Evolutionary conservation across 495 filamentous ascomycete species (phyloP).

Genomic region (Chaetomium tenue): DNA sequence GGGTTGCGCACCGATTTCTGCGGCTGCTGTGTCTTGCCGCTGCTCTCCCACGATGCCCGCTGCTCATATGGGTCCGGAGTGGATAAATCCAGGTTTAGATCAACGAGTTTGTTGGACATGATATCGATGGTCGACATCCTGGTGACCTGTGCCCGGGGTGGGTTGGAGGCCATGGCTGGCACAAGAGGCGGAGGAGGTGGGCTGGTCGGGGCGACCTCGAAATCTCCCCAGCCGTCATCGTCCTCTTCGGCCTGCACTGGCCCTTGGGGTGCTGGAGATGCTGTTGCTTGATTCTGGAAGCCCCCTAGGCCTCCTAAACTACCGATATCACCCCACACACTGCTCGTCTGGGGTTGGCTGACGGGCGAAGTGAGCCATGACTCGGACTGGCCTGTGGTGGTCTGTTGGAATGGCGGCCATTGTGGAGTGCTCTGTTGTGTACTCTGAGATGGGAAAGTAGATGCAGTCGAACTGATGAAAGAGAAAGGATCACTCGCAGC

Average conservation of each 20-base stretch:
- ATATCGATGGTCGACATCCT: slow-evolving; percentile 48
- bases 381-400: slow-evolving; percentile 17
- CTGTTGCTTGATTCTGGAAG: slow-evolving; percentile 4
- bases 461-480: slow-evolving; percentile 17
- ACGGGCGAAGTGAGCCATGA: slow-evolving; percentile 16
- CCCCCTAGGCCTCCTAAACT: slow-evolving; percentile 19
- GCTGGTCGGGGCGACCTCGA: slow-evolving; percentile 55
- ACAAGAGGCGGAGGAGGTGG: slow-evolving; percentile 12
- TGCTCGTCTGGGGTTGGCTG: slow-evolving; percentile 13
- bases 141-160: slow-evolving; percentile 33
- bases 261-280: neutral
- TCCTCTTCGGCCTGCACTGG: slow-evolving; percentile 41
- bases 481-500: slow-evolving; percentile 29
- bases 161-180: slow-evolving; percentile 11
- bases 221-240: slow-evolving; percentile 75
- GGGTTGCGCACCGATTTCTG: slow-evolving; percentile 25
- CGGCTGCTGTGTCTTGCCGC: neutral
- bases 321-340: slow-evolving; percentile 27
- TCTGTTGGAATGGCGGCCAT: slow-evolving; percentile 25
- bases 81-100: slow-evolving; percentile 29
- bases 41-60: slow-evolving; percentile 24
- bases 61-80: slow-evolving; percentile 24
- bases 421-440: slow-evolving; percentile 26
- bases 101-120: slow-evolving; percentile 46
- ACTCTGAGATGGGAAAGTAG: slow-evolving; percentile 23